Percentiles rank a stretch among this genome's conserved stretches.
phyloP scores from a whole-genome alignment of 2,329 filamentous ascomycete species.

The Thelonectria olida region DNA sequence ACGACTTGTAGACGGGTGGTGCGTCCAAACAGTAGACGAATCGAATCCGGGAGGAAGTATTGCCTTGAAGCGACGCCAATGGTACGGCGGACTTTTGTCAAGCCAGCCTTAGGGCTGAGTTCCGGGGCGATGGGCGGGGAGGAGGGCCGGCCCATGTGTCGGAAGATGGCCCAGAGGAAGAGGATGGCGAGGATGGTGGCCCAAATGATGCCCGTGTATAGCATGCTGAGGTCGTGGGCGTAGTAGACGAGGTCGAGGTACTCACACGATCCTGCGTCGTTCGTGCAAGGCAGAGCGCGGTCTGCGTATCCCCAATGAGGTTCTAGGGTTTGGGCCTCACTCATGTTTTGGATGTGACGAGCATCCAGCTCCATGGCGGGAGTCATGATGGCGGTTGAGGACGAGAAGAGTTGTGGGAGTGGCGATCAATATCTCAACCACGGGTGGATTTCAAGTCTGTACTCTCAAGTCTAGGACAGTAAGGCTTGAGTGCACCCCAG shows the following conservation, averaged over 20 bases:
- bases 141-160: slow-evolving; percentile 39
- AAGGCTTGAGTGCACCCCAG: neutral
- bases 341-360: slow-evolving; percentile 55
- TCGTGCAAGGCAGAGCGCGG: slow-evolving; percentile 55
- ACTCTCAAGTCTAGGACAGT: neutral
- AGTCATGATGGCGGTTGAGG: slow-evolving; percentile 24
- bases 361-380: slow-evolving; percentile 34
- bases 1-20: slow-evolving; percentile 75
- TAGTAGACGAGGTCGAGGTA: slow-evolving; percentile 62
- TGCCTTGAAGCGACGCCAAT: slow-evolving; percentile 53
- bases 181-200: slow-evolving; percentile 54
- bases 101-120: slow-evolving; percentile 35
- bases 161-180: slow-evolving; percentile 50
- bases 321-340: slow-evolving; percentile 45
- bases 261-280: slow-evolving; percentile 56
- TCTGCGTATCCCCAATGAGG: slow-evolving; percentile 59
- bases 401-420: neutral
- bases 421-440: slow-evolving; percentile 4
- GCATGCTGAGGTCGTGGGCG: slow-evolving; percentile 59
- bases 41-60: slow-evolving; percentile 69
- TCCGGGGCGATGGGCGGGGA: slow-evolving; percentile 27
- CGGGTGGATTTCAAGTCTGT: neutral
- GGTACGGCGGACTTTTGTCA: slow-evolving; percentile 46
- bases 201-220: slow-evolving; percentile 62
- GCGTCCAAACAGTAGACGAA: slow-evolving; percentile 68